Evolutionary conservation across 106 monocot species (phyloP).

Genomic region (Apostasia ramifera): DNA sequence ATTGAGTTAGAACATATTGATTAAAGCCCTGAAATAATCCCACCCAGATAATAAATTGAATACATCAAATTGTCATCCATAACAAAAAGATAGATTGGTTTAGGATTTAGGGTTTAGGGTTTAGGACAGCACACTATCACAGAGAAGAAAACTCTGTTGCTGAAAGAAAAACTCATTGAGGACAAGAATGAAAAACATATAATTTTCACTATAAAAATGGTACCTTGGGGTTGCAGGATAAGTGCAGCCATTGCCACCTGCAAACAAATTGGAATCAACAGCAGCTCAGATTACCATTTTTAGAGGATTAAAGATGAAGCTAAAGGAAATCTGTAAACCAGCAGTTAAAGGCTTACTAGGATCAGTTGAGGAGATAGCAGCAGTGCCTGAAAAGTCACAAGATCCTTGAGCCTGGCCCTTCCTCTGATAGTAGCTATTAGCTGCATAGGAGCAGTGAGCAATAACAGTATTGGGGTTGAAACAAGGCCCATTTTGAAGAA

Average conservation of each 20-base stretch:
- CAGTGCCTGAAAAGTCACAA: conserved; percentile 58
- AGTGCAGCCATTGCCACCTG: conserved; percentile 25
- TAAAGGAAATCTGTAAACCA: neutral
- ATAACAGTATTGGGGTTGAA: conserved; percentile 38
- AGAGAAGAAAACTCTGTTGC: neutral
- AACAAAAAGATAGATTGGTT: too few species aligned
- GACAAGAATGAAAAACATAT: neutral
- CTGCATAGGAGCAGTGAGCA: conserved; percentile 63
- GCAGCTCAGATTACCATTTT: neutral
- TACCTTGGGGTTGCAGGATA: conserved; percentile 29
- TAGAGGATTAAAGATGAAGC: neutral
- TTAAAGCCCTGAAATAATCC: too few species aligned
- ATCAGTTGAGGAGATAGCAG: conserved; percentile 20
- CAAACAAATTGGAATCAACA: neutral
- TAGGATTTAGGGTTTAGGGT: neutral
- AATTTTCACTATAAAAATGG: neutral
- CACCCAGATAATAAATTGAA: too few species aligned
- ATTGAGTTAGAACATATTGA: too few species aligned
- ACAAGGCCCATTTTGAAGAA: conserved; percentile 39
- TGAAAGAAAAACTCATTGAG: neutral
- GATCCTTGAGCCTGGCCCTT: conserved; percentile 26
- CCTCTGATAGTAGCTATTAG: conserved; percentile 67
- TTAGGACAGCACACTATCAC: neutral
- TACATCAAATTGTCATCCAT: too few species aligned
- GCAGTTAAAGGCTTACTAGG: conserved; percentile 24